A percentile compares a stretch with the other conserved stretches of the same genome.
These are phyloP conservation scores for Aspergillus avenaceus DNA, from an alignment of 495 filamentous ascomycete species.

Conservation along the genomic window DNA sequence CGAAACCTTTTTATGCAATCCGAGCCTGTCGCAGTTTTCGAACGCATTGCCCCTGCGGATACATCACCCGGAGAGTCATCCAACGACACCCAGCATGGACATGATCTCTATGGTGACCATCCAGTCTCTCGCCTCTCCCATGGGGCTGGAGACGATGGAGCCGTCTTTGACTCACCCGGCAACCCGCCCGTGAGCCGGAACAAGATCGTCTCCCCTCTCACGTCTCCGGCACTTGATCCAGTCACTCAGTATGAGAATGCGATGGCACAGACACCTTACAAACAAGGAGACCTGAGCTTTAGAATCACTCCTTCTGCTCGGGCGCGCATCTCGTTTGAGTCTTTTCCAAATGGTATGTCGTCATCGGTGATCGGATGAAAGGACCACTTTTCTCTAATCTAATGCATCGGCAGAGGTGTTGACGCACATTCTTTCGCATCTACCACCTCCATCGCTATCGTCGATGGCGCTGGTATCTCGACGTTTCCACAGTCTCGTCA, in stretches of 20 bases:
- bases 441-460: slow-evolving; percentile 73
- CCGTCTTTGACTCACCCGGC: slow-evolving; percentile 21
- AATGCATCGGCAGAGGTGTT: slow-evolving; percentile 63
- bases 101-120: slow-evolving; percentile 43
- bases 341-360: slow-evolving; percentile 76
- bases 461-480: slow-evolving; percentile 77
- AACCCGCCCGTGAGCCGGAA: slow-evolving; percentile 25
- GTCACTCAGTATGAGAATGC: slow-evolving; percentile 74
- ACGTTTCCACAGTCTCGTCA: slow-evolving; percentile 78
- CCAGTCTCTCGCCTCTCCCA: slow-evolving; percentile 31
- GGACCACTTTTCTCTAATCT: slow-evolving; percentile 25
- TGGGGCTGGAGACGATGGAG: slow-evolving; percentile 27
- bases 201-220: slow-evolving; percentile 6
- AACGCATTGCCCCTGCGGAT: slow-evolving; percentile 45
- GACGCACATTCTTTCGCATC: slow-evolving; percentile 86
- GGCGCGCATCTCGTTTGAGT: slow-evolving; percentile 51
- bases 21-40: slow-evolving; percentile 62
- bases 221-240: slow-evolving; percentile 51
- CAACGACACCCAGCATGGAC: slow-evolving; percentile 71
- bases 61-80: slow-evolving; percentile 34
- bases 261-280: slow-evolving; percentile 37
- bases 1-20: slow-evolving; percentile 83
- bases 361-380: background rate
- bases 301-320: slow-evolving; percentile 52
- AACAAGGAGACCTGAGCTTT: slow-evolving; percentile 49